Evolutionary conservation across 208 protist species (phyloP).

Genomic region (Trypanosomatidae sp.): DNA sequence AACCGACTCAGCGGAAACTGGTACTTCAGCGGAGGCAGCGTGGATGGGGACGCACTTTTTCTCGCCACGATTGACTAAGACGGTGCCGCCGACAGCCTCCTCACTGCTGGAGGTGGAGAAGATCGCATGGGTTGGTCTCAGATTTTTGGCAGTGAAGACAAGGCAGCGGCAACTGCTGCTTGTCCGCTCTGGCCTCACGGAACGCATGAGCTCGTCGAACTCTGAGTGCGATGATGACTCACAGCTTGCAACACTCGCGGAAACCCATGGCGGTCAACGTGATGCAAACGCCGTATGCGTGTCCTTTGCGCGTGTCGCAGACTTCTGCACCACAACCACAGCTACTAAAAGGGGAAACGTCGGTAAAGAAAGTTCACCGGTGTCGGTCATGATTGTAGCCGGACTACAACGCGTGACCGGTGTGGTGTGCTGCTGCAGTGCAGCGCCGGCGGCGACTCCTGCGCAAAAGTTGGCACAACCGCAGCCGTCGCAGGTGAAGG

Average conservation of each 20-base stretch:
- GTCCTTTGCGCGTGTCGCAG: constrained; percentile 4
- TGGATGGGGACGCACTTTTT: background rate
- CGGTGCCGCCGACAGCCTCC: background rate
- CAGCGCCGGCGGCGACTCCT: background rate
- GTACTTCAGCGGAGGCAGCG: background rate
- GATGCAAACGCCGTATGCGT: constrained; percentile 2
- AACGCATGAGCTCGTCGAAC: background rate
- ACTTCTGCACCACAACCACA: constrained; percentile 16
- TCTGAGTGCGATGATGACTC: background rate
- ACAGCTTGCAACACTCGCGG: background rate
- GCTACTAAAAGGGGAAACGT: background rate
- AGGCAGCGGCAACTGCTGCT: constrained; percentile 18
- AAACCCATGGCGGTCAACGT: background rate
- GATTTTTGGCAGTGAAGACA: constrained; percentile 20
- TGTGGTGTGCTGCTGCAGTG: constrained; percentile 1
- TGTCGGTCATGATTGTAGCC: constrained; percentile 15
- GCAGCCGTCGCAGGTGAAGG: background rate
- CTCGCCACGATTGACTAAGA: background rate
- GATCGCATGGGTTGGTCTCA: constrained; percentile 16
- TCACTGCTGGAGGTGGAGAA: constrained; percentile 2
- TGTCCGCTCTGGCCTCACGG: constrained; percentile 11
- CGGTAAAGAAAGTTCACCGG: background rate
- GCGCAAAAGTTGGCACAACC: background rate
- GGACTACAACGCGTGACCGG: constrained; percentile 8
- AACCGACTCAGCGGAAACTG: background rate